These are phyloP conservation scores for Mimosa pudica DNA, from an alignment of 306 rosid species.

Conservation along the genomic window DNA sequence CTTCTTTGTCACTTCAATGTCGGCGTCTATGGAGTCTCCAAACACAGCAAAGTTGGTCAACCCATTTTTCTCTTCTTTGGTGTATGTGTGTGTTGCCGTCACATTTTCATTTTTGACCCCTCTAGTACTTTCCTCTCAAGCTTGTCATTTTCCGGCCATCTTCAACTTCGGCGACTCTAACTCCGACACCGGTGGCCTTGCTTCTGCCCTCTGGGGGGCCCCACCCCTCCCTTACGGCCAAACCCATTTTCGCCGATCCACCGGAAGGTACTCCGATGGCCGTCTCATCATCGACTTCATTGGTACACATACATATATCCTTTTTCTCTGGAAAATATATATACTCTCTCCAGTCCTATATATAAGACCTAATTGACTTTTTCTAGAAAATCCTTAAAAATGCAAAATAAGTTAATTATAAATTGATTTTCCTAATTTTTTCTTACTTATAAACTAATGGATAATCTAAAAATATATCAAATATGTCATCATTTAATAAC, in stretches of 20 bases:
- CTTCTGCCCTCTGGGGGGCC: neutral
- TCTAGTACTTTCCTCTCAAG: neutral
- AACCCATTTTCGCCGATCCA: neutral
- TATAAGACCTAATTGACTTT: too few relatives aligned
- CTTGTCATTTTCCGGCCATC: neutral
- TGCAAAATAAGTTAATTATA: too few relatives aligned
- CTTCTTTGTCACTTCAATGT: neutral
- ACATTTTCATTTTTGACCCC: neutral
- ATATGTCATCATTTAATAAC: too few relatives aligned
- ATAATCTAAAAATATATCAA: too few relatives aligned
- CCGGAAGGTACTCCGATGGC: slow-evolving; percentile 35
- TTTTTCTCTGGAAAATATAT: neutral
- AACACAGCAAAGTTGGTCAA: neutral
- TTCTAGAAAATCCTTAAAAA: too few relatives aligned
- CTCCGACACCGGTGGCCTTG: neutral
- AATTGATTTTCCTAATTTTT: too few relatives aligned
- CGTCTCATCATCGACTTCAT: slow-evolving; percentile 51
- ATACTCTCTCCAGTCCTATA: too few relatives aligned
- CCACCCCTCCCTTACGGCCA: neutral
- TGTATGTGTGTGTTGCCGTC: neutral
- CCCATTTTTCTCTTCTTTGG: neutral
- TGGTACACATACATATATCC: neutral
- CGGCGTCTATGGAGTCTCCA: neutral
- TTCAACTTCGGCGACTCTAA: slow-evolving; percentile 15
- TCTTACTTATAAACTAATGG: too few relatives aligned